Evolutionary conservation across 2,329 filamentous ascomycete species (phyloP).

Genomic region (Arthrobotrys entomopaga): DNA sequence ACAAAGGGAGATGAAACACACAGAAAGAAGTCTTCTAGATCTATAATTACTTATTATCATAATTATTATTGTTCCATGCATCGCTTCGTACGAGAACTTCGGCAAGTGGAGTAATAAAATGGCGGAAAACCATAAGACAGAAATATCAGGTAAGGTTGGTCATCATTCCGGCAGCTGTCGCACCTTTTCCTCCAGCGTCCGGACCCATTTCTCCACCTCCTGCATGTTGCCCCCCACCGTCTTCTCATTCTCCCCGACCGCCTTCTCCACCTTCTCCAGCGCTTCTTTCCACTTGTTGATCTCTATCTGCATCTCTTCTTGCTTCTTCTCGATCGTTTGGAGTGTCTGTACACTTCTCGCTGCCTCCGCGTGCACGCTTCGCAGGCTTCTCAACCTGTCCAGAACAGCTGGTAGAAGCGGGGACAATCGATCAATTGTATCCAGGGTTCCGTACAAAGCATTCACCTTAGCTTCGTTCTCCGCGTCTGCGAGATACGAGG

Average conservation of each 20-base stretch:
- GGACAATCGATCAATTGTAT: conserved; percentile 85
- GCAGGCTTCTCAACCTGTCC: conserved; percentile 83
- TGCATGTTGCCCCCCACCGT: conserved; percentile 82
- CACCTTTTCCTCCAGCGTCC: conserved; percentile 82
- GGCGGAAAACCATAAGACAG: no score
- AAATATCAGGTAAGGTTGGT: no score
- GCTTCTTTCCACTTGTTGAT: conserved; percentile 87
- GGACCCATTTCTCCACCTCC: conserved; percentile 88
- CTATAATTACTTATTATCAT: no score
- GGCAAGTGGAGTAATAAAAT: background rate
- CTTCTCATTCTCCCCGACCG: conserved; percentile 75
- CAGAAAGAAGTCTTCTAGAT: no score
- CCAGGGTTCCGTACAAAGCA: conserved; percentile 85
- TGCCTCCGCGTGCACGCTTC: conserved; percentile 85
- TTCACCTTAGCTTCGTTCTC: conserved; percentile 89
- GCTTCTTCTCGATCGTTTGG: conserved; percentile 78
- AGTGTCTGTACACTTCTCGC: conserved; percentile 82
- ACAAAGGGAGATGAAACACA: no score
- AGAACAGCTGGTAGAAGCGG: conserved; percentile 86
- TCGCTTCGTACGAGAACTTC: no score
- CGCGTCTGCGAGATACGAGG: conserved; percentile 62
- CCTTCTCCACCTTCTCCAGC: conserved; percentile 78
- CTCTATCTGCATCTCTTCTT: conserved; percentile 83
- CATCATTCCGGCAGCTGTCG: conserved; percentile 66
- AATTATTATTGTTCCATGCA: no score